These are phyloP conservation scores for Exophiala spinifera DNA, from an alignment of 2,329 filamentous ascomycete genomes.

Conservation along the genomic window DNA sequence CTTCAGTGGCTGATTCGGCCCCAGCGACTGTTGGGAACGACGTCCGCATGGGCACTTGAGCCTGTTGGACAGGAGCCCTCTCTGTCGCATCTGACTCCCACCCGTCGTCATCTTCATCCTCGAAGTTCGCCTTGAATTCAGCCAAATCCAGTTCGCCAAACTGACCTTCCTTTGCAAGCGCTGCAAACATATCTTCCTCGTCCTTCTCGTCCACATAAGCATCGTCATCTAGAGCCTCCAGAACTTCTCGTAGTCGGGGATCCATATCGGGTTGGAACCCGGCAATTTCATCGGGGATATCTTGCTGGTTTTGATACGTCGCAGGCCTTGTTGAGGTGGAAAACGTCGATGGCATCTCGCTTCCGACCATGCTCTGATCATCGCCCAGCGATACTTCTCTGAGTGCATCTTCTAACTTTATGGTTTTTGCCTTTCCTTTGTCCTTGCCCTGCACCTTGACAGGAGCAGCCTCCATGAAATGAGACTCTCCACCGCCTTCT, in stretches of 20 bases:
- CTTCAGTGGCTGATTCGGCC: not conserved
- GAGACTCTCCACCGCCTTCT: conserved; percentile 63
- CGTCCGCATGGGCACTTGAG: conserved; percentile 14
- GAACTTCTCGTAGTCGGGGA: conserved; percentile 79
- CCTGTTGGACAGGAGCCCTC: conserved; percentile 53
- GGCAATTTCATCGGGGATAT: conserved; percentile 83
- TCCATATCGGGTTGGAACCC: conserved; percentile 99
- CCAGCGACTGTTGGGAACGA: conserved; percentile 1
- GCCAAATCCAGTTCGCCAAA: conserved; percentile 66
- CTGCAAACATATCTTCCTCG: conserved; percentile 77
- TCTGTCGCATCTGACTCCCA: conserved; percentile 95
- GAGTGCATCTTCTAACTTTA: conserved; percentile 83
- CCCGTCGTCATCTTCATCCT: conserved; percentile 68
- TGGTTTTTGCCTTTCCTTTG: conserved; percentile 67
- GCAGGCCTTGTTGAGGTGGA: conserved; percentile 51
- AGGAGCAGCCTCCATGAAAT: conserved; percentile 70
- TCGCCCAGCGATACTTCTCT: conserved; percentile 53
- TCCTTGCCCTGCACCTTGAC: conserved; percentile 50
- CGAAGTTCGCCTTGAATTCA: conserved; percentile 68
- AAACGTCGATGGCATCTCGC: conserved; percentile 63
- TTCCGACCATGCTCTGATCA: conserved; percentile 44
- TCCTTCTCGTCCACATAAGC: conserved; percentile 81
- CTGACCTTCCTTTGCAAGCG: conserved; percentile 64
- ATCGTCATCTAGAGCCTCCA: conserved; percentile 93
- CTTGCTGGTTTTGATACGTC: conserved; percentile 89